These are phyloP conservation scores for Ceratocystis diversiconidia DNA, from an alignment of 2,329 filamentous ascomycete genomes.

Conservation along the genomic window DNA sequence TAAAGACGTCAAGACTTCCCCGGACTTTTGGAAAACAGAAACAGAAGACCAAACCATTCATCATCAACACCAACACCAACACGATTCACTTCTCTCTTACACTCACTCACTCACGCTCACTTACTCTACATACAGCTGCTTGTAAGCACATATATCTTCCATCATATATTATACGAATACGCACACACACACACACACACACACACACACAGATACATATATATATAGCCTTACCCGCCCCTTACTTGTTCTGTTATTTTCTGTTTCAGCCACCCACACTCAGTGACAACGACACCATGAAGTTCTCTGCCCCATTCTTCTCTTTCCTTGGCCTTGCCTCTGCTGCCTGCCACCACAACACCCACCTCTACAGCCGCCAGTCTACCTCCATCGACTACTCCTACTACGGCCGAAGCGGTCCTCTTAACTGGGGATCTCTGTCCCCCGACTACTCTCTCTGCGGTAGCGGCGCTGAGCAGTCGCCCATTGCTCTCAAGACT, in stretches of 20 bases:
- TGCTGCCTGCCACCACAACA: conserved; percentile 26
- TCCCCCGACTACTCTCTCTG: conserved; percentile 32
- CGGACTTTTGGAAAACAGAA: not conserved
- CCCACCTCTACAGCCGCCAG: conserved; percentile 23
- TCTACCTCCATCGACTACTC: conserved; percentile 31
- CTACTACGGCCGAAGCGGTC: conserved; percentile 26
- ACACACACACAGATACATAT: too few relatives aligned
- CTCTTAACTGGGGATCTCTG: conserved; percentile 39
- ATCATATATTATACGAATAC: too few relatives aligned
- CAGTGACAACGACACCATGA: not conserved
- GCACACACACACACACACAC: too few relatives aligned
- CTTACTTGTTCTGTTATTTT: conserved; percentile 3
- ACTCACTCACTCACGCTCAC: conserved; percentile 10
- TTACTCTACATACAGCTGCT: not conserved
- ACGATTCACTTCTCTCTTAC: not conserved
- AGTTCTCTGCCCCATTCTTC: not conserved
- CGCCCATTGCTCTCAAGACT: conserved; percentile 39
- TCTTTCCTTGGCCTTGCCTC: conserved; percentile 19
- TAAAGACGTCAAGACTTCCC: not conserved
- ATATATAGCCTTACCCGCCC: not conserved
- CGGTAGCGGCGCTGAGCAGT: conserved; percentile 36
- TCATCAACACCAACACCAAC: not conserved
- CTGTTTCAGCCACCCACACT: not conserved
- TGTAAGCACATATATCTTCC: too few relatives aligned
- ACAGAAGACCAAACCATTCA: not conserved